These are phyloP conservation scores for Maudiozyma turicensis DNA, from an alignment of 805 yeast genomes.

Conservation along the genomic window DNA sequence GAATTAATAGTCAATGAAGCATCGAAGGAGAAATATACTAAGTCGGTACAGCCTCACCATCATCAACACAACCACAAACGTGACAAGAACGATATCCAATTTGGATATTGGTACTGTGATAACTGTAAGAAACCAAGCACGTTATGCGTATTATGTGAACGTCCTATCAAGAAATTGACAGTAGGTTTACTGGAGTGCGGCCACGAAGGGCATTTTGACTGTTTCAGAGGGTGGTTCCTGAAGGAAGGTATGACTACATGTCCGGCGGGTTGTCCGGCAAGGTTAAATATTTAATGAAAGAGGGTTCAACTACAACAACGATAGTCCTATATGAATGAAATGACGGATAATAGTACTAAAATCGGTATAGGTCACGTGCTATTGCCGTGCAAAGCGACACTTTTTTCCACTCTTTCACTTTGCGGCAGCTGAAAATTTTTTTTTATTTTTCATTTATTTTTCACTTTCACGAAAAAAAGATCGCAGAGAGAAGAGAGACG, in stretches of 20 bases:
- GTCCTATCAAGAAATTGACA: slow-evolving; percentile 63
- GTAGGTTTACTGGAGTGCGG: slow-evolving; percentile 64
- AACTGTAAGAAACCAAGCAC: slow-evolving; percentile 51
- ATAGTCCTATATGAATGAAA: too few relatives aligned
- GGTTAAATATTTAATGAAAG: not conserved
- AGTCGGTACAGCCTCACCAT: slow-evolving; percentile 8
- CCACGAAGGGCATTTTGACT: slow-evolving; percentile 76
- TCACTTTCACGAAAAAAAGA: not conserved
- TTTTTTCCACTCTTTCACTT: not conserved
- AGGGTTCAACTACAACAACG: not conserved
- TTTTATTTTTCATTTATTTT: not conserved
- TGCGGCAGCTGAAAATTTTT: not conserved
- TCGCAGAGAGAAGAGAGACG: too few relatives aligned
- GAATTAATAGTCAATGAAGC: slow-evolving; percentile 50
- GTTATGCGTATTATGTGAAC: slow-evolving; percentile 70
- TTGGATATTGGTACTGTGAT: slow-evolving; percentile 83
- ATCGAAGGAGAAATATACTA: slow-evolving; percentile 33
- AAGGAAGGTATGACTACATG: slow-evolving; percentile 58
- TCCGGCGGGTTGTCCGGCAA: slow-evolving; percentile 57
- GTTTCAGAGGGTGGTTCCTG: slow-evolving; percentile 70
- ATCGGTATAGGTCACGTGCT: not conserved
- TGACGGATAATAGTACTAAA: too few relatives aligned
- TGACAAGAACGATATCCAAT: slow-evolving; percentile 11
- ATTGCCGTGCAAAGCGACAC: not conserved
- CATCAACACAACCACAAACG: not conserved